phyloP scores from a whole-genome alignment of 257 asterid species.

The Apocynum venetum region DNA sequence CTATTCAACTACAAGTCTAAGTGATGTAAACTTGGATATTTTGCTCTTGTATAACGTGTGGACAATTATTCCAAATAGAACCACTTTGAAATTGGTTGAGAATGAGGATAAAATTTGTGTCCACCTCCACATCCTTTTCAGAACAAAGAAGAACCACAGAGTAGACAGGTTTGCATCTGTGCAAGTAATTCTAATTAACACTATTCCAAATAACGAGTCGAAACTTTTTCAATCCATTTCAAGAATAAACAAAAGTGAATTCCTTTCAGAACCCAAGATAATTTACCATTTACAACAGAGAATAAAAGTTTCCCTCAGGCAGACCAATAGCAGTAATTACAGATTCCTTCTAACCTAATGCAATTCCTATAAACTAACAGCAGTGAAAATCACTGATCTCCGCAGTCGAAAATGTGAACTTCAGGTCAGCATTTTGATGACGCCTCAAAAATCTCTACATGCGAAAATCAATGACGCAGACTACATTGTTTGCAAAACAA shows the following conservation, averaged over 20 bases:
- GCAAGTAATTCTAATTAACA: too few relatives aligned
- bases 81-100: not conserved
- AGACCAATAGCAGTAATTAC: not conserved
- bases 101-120: too few relatives aligned
- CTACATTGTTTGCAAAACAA: conserved; percentile 86
- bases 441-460: conserved; percentile 36
- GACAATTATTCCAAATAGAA: not conserved
- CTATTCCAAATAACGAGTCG: too few relatives aligned
- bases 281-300: not conserved
- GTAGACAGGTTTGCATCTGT: not conserved
- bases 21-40: too few relatives aligned
- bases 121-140: too few relatives aligned
- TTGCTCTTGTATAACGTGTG: not conserved
- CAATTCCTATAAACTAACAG: conserved; percentile 1
- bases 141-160: too few relatives aligned
- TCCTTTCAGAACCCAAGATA: too few relatives aligned
- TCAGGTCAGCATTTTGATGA: not conserved
- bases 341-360: not conserved
- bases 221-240: too few relatives aligned
- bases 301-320: too few relatives aligned
- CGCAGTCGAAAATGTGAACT: not conserved
- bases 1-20: too few relatives aligned
- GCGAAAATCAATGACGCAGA: conserved; percentile 82
- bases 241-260: not conserved
- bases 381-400: not conserved